Percentiles rank a stretch among this genome's conserved stretches.
Conservation (phyloP, 2,329 filamentous ascomycete genomes). For the Fusarium sulawesiense region DNA sequence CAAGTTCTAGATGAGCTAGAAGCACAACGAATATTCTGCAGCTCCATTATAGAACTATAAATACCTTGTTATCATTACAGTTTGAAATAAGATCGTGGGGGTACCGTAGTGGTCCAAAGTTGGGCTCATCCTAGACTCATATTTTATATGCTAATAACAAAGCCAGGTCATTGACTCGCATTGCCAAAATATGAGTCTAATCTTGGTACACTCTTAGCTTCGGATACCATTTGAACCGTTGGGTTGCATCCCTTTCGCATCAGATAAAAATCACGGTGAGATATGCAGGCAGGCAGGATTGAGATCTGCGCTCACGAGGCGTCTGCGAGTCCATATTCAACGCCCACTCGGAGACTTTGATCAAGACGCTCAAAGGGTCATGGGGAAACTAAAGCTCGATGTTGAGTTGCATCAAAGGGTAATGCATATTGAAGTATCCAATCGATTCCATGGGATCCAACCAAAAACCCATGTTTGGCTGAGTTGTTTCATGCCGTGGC, state of each 20-base stretch:
- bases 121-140: background rate
- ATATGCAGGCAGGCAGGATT: slow-evolving; percentile 6
- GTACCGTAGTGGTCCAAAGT: background rate
- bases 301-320: slow-evolving; percentile 32
- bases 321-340: slow-evolving; percentile 3
- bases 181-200: background rate
- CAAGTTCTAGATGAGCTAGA: background rate
- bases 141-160: background rate
- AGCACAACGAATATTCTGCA: background rate
- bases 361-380: slow-evolving; percentile 25
- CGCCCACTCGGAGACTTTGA: slow-evolving; percentile 13
- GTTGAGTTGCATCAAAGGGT: slow-evolving; percentile 16
- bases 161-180: background rate
- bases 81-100: background rate
- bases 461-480: slow-evolving; percentile 20
- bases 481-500: slow-evolving; percentile 32
- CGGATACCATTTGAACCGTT: background rate
- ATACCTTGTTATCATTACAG: background rate
- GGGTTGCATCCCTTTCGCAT: background rate
- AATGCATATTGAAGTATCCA: slow-evolving; percentile 13
- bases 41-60: background rate
- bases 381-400: slow-evolving; percentile 25
- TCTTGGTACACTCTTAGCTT: background rate
- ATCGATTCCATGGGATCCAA: slow-evolving; percentile 8
- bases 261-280: slow-evolving; percentile 19